A percentile compares a stretch with the other conserved stretches of the same genome.
Conservation (phyloP, 2,329 filamentous ascomycete species). For the Colletotrichum musicola region DNA sequence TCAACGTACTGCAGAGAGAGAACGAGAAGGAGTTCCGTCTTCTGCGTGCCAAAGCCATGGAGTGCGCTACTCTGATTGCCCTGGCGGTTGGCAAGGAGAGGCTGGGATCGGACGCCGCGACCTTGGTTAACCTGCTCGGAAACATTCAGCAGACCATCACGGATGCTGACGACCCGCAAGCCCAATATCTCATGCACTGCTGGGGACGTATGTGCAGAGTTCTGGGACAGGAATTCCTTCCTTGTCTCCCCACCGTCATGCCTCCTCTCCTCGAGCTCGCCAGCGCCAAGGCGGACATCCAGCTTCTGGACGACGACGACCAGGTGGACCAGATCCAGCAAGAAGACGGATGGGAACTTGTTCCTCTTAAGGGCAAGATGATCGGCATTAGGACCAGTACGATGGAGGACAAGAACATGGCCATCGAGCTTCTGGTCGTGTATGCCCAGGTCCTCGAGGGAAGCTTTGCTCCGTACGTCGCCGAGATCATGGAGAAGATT, state of each 20-base stretch:
- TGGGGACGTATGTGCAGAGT: slow-evolving; percentile 99
- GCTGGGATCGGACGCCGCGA: slow-evolving; percentile 88
- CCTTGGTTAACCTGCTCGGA: slow-evolving; percentile 87
- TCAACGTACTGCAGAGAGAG: slow-evolving; percentile 88
- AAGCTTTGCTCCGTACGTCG: slow-evolving; percentile 90
- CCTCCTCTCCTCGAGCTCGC: slow-evolving; percentile 92
- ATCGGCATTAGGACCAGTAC: slow-evolving; percentile 98
- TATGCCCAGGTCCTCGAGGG: slow-evolving; percentile 97
- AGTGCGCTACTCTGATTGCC: slow-evolving; percentile 96
- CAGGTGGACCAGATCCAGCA: slow-evolving; percentile 93
- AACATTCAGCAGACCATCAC: slow-evolving; percentile 88
- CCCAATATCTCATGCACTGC: slow-evolving; percentile 97
- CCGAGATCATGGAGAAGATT: slow-evolving; percentile 96
- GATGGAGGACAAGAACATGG: slow-evolving; percentile 98
- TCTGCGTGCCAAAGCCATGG: slow-evolving; percentile 97
- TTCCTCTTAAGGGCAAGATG: slow-evolving; percentile 96
- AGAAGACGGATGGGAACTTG: slow-evolving; percentile 97
- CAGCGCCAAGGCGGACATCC: slow-evolving; percentile 95
- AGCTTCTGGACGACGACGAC: slow-evolving; percentile 94
- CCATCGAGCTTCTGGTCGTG: slow-evolving; percentile 97
- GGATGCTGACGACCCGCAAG: slow-evolving; percentile 94
- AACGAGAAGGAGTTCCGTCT: slow-evolving; percentile 94
- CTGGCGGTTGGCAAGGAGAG: slow-evolving; percentile 94
- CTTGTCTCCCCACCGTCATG: slow-evolving; percentile 93
- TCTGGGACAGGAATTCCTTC: slow-evolving; percentile 88